Evolutionary conservation across 139 green algal genomes (phyloP).

Genomic region (Gonium pectorale): DNA sequence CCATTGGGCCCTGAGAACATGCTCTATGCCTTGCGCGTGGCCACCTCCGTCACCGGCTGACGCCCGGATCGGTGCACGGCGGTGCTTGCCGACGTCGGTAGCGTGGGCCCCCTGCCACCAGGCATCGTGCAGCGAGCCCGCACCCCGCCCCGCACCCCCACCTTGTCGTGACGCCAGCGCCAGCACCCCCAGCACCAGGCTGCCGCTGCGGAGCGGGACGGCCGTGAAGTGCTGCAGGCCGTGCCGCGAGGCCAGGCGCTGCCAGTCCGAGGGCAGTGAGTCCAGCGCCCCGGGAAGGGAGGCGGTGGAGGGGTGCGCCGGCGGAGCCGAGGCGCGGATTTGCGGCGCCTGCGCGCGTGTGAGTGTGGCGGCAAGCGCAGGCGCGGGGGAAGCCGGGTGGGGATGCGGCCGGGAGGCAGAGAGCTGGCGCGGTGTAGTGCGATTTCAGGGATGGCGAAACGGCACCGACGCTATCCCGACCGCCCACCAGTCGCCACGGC

Average conservation of each 20-base stretch:
- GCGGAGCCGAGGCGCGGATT: background rate
- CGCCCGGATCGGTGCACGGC: too few relatives aligned
- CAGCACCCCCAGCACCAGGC: slow-evolving; percentile 11
- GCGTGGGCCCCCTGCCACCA: too few relatives aligned
- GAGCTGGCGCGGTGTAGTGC: background rate
- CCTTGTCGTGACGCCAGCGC: background rate
- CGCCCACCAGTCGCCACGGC: too few relatives aligned
- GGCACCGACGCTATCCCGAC: too few relatives aligned
- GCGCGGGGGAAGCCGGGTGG: background rate
- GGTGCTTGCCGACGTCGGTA: too few relatives aligned
- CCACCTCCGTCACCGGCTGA: too few relatives aligned
- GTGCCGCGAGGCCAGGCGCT: background rate
- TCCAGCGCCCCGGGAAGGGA: background rate
- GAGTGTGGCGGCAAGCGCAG: background rate
- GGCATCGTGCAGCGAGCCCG: background rate
- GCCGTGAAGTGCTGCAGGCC: slow-evolving; percentile 20
- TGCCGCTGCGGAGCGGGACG: background rate
- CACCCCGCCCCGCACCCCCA: background rate
- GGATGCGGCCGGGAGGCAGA: background rate
- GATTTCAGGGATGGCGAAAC: background rate
- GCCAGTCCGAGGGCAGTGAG: slow-evolving; percentile 14
- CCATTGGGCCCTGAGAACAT: too few relatives aligned
- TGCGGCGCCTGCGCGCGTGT: background rate
- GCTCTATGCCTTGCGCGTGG: too few relatives aligned
- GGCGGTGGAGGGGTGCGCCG: background rate